These are phyloP conservation scores for Notholithocarpus densiflorus DNA, from an alignment of 306 rosid species.

Conservation along the genomic window DNA sequence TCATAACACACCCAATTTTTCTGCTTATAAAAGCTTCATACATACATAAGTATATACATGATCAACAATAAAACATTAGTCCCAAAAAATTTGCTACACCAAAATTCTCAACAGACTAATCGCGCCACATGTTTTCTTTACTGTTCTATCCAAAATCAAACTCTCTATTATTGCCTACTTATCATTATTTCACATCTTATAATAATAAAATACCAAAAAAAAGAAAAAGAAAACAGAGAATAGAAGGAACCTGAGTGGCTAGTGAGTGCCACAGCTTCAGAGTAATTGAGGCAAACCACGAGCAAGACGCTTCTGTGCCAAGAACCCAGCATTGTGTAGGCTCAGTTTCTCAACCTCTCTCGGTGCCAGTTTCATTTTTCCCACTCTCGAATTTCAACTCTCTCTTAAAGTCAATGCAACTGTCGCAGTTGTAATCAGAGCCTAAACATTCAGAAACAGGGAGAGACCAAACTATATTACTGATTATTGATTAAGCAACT, in stretches of 20 bases:
- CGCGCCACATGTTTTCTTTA: no score
- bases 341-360: conserved; percentile 71
- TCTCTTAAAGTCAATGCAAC: conserved; percentile 1
- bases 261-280: conserved; percentile 86
- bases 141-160: no score
- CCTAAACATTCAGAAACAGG: background rate
- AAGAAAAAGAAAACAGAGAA: background rate
- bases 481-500: background rate
- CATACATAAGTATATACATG: no score
- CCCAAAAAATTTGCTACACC: no score
- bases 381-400: background rate
- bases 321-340: conserved; percentile 75
- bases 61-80: no score
- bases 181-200: no score
- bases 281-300: conserved; percentile 80
- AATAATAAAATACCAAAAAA: no score
- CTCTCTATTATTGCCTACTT: no score
- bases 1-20: background rate
- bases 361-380: conserved; percentile 65
- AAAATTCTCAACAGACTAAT: no score
- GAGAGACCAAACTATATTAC: background rate
- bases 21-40: background rate
- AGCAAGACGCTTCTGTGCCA: conserved; percentile 97
- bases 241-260: conserved; percentile 60
- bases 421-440: background rate